A percentile compares a stretch with the other conserved stretches of the same genome.
Evolutionary conservation across 2,329 filamentous ascomycete species (phyloP).

Genomic region (Sordariomycetes sp.): DNA sequence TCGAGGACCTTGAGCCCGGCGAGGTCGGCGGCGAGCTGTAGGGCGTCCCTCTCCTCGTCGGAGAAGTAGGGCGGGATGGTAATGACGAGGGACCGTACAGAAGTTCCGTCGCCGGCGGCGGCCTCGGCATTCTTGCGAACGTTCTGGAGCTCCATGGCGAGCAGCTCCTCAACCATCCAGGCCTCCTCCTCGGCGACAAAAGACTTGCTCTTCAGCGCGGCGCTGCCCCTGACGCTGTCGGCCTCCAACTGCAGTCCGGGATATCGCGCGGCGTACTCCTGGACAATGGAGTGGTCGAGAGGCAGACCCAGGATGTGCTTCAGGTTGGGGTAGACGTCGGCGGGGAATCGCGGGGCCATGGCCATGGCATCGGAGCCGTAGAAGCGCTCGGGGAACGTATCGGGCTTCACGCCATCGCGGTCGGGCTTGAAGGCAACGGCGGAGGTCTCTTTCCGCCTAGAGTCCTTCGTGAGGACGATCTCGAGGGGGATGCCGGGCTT

Average conservation of each 20-base stretch:
- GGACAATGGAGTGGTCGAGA: conserved; percentile 44
- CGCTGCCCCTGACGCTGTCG: conserved; percentile 49
- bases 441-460: conserved; percentile 85
- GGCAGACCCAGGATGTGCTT: conserved; percentile 78
- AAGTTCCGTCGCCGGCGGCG: conserved; percentile 61
- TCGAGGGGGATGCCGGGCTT: conserved; percentile 96
- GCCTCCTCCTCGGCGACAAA: conserved; percentile 48
- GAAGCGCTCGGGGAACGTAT: conserved; percentile 69
- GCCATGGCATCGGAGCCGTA: conserved; percentile 90
- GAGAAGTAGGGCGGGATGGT: conserved; percentile 88
- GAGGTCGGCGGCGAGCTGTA: conserved; percentile 73
- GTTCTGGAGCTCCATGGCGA: conserved; percentile 93
- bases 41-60: conserved; percentile 73
- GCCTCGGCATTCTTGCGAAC: conserved; percentile 79
- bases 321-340: conserved; percentile 88
- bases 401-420: conserved; percentile 49
- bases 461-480: conserved; percentile 96
- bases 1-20: conserved; percentile 78
- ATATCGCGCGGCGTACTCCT: conserved; percentile 62
- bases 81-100: conserved; percentile 71
- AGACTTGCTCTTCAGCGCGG: conserved; percentile 67
- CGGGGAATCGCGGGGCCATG: conserved; percentile 73
- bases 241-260: conserved; percentile 61
- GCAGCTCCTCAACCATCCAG: conserved; percentile 77
- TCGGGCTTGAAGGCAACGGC: conserved; percentile 88